These are phyloP conservation scores for Ogataea nonfermentans DNA, from an alignment of 805 yeast genomes.

Conservation along the genomic window DNA sequence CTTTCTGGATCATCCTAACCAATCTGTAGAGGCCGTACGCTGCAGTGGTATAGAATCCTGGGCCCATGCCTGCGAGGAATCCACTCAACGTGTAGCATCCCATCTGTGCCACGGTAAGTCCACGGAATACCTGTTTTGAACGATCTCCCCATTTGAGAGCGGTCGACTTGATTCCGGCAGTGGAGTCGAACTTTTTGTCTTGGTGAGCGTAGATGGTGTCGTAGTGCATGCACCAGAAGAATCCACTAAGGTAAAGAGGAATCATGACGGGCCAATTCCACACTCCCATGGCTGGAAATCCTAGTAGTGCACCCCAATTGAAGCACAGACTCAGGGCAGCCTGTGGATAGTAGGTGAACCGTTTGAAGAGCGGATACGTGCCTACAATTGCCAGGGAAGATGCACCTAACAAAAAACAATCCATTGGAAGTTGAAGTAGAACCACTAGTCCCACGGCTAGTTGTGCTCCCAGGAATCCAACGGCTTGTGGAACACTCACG, in stretches of 20 bases:
- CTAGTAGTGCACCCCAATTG: conserved; percentile 92
- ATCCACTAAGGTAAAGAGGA: conserved; percentile 73
- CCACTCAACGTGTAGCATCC: conserved; percentile 68
- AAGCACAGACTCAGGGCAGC: conserved; percentile 75
- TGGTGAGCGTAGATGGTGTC: conserved; percentile 98
- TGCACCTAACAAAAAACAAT: conserved; percentile 82
- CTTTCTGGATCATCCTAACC: conserved; percentile 63
- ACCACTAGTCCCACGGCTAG: conserved; percentile 71
- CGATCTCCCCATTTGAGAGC: conserved; percentile 92
- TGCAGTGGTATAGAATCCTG: conserved; percentile 71
- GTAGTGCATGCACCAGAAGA: conserved; percentile 92
- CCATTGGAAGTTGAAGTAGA: conserved; percentile 68
- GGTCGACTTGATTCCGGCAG: conserved; percentile 92
- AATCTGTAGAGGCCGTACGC: conserved; percentile 69
- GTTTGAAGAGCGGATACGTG: conserved; percentile 87
- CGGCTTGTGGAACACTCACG: conserved; percentile 68
- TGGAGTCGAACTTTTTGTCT: conserved; percentile 82
- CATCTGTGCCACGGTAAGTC: conserved; percentile 66
- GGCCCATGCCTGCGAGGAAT: conserved; percentile 74
- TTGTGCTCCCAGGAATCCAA: conserved; percentile 69
- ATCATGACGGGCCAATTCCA: conserved; percentile 73
- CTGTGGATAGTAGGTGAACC: conserved; percentile 96
- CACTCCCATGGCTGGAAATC: conserved; percentile 95
- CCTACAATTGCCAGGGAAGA: conserved; percentile 75
- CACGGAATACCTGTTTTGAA: conserved; percentile 67